These are phyloP conservation scores for Actinomortierella wolfii DNA, from an alignment of 371 early-diverging fungal genomes.

Conservation along the genomic window DNA sequence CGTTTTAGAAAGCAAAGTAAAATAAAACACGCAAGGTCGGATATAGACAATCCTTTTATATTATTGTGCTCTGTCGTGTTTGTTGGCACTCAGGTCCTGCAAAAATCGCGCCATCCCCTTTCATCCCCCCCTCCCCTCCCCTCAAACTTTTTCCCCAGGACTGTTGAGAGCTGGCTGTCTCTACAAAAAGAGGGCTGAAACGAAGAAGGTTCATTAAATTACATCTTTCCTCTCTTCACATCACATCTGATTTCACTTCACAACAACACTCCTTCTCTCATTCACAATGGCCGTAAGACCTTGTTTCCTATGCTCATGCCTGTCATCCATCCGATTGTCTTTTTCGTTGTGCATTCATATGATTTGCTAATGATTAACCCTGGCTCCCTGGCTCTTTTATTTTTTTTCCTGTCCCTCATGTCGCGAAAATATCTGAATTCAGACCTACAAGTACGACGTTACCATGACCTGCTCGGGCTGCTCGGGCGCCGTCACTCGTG, in stretches of 20 bases:
- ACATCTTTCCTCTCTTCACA: no score
- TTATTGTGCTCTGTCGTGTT: no score
- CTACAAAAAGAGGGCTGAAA: no score
- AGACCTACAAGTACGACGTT: slow-evolving; percentile 72
- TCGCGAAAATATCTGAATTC: no score
- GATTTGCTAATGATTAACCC: no score
- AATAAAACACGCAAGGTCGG: neutral
- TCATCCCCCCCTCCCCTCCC: neutral
- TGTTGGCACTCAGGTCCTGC: no score
- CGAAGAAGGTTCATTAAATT: no score
- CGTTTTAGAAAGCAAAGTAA: no score
- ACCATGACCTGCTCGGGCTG: slow-evolving; percentile 87
- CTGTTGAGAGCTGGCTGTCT: neutral
- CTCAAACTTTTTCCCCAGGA: neutral
- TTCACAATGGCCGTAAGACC: neutral
- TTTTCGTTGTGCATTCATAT: neutral
- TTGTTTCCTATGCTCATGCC: neutral
- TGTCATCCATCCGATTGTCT: neutral
- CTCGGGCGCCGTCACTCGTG: slow-evolving; percentile 74
- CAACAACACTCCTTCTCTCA: neutral
- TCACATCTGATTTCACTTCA: slow-evolving; percentile 1
- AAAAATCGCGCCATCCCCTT: no score
- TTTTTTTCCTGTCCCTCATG: neutral
- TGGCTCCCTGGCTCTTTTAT: neutral
- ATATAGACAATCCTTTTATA: neutral